These are phyloP conservation scores for Xylaria polymorpha DNA, from an alignment of 2,329 filamentous ascomycete species.

Conservation along the genomic window DNA sequence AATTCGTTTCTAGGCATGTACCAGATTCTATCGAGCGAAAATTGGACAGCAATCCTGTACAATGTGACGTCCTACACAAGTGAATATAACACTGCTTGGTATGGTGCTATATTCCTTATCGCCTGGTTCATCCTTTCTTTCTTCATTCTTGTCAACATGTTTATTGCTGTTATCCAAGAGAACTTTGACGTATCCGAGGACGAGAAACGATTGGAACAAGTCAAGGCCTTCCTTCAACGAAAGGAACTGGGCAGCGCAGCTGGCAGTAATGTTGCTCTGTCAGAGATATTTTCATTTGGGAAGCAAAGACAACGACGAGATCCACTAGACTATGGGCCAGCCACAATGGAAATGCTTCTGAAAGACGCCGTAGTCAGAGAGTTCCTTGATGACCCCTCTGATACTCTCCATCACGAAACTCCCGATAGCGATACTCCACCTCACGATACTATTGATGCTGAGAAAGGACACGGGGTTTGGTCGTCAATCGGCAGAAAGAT, in stretches of 20 bases:
- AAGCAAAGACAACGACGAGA: conserved; percentile 74
- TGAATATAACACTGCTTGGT: conserved; percentile 81
- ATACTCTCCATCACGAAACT: conserved; percentile 49
- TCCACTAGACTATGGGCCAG: conserved; percentile 89
- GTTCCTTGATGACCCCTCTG: conserved; percentile 83
- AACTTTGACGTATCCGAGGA: conserved; percentile 99
- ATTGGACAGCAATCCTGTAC: conserved; percentile 93
- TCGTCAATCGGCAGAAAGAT: conserved; percentile 72
- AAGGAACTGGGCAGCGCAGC: conserved; percentile 81
- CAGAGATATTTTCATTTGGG: conserved; percentile 74
- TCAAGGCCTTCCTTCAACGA: conserved; percentile 91
- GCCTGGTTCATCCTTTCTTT: conserved; percentile 96
- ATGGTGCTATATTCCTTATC: conserved; percentile 89
- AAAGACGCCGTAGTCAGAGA: conserved; percentile 96
- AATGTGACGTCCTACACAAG: conserved; percentile 77
- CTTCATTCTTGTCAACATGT: conserved; percentile 98
- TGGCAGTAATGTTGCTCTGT: conserved; percentile 79
- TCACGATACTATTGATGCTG: conserved; percentile 53
- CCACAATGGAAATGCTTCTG: conserved; percentile 93
- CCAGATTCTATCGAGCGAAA: conserved; percentile 93
- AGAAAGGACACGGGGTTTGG: conserved; percentile 68
- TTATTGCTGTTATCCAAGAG: conserved; percentile 99
- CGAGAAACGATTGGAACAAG: conserved; percentile 95
- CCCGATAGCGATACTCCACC: conserved; percentile 49
- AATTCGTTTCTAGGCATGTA: conserved; percentile 99